phyloP scores from a whole-genome alignment of 441 rosid species.

The Isatis lusitanica region DNA sequence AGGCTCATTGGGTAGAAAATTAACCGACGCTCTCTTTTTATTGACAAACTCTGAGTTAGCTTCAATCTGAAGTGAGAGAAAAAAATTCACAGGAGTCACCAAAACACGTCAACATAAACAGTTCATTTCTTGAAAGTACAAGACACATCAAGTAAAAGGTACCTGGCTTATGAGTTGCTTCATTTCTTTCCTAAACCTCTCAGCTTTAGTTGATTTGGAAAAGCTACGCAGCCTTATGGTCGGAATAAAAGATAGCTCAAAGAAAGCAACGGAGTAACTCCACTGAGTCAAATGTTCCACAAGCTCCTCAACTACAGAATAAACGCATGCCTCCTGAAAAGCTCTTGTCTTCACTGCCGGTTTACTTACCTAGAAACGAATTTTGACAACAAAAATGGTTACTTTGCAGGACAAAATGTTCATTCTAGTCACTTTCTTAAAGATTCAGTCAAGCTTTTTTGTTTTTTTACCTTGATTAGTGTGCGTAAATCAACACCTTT shows the following conservation, averaged over 20 bases:
- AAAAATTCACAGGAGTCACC: not conserved
- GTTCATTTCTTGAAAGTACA: not conserved
- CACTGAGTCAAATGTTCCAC: conserved; percentile 90
- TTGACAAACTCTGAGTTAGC: conserved; percentile 65
- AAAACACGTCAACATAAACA: not conserved
- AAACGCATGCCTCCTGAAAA: conserved; percentile 93
- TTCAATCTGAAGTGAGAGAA: conserved; percentile 54
- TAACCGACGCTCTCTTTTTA: conserved; percentile 52
- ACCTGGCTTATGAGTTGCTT: conserved; percentile 83
- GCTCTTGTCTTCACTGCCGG: conserved; percentile 84
- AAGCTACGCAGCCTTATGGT: conserved; percentile 70
- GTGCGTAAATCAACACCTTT: conserved; percentile 79
- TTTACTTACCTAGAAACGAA: conserved; percentile 64
- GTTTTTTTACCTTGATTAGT: conserved; percentile 58
- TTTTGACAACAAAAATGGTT: not conserved
- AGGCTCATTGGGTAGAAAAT: conserved; percentile 72
- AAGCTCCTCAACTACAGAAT: conserved; percentile 81
- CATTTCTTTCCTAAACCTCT: conserved; percentile 89
- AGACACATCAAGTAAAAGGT: conserved; percentile 13
- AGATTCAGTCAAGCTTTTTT: not conserved
- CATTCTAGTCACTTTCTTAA: not conserved
- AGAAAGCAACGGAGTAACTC: conserved; percentile 85
- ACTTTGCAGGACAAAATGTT: not conserved
- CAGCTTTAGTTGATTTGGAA: conserved; percentile 76
- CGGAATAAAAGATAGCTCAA: conserved; percentile 83